Evolutionary conservation across 495 filamentous ascomycete genomes (phyloP), one percentile per base, ranked within the genome.

Genomic region (Haplographium delicatum): DNA sequence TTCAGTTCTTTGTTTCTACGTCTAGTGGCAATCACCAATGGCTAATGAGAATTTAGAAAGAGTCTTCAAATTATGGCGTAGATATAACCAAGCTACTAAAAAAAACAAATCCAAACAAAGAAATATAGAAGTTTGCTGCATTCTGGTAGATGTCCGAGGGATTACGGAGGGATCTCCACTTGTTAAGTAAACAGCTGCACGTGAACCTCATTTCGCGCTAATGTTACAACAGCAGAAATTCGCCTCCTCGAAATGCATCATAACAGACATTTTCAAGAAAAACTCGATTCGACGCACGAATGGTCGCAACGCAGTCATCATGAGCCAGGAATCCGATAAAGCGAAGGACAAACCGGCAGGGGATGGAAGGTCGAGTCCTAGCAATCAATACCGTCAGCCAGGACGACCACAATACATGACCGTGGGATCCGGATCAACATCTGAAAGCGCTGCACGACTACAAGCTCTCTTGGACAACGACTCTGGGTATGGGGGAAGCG

Each of bases 401-500:
- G 30, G 26, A 25, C 57, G 58, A 16, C 61, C 58, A 7, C 39
- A 63, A 38, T 96, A 90, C 67, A 86, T 91, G 84, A 95, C 88
- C 8, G 89, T 96, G 28, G 90, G 90, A 37, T 81, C 76, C 55
- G 89, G 89, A 23, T 83, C 85, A 34, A 83, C 85, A 27, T 89
- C 90, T 43, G 80, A 89, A 50, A 85, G 81, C 59, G 76, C 75
- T 6, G 63, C 72, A 68, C 81, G 53, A 72, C 79, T 68, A 60
- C 94, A 71, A 73, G 84, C 72, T 65, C 79, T 63, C 71, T 82
- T 95, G 25, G 87, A 95, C 48, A 71, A 83, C 40, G 93, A 97
- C 60, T 96, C 90, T 16, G 93, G 93, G 11, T 97, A 97, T 62
- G 91, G 88, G 39, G 85, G 85, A 11, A 95, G 88, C 59, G 65